Percentiles rank a stretch among this genome's conserved stretches.
Conservation (phyloP, 345 rosid genomes). For the Syzygium grande region DNA sequence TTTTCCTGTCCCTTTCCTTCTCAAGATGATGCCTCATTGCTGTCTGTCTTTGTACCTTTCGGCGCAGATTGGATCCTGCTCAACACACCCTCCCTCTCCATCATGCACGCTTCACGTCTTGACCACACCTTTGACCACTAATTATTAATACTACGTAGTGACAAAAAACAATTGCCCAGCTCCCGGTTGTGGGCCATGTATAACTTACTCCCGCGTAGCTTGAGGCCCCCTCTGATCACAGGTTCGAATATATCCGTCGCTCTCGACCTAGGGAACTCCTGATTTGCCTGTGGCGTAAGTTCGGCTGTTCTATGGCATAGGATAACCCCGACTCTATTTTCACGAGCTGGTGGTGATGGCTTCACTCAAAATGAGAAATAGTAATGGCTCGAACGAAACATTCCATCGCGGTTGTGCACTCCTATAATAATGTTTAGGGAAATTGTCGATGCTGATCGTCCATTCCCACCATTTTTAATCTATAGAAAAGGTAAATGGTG, state of each 20-base stretch:
- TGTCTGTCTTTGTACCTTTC: conserved; percentile 24
- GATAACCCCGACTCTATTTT: not conserved
- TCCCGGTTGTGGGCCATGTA: no score
- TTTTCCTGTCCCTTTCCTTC: conserved; percentile 19
- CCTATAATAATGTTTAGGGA: not conserved
- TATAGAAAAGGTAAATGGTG: not conserved
- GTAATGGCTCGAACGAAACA: not conserved
- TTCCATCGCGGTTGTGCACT: not conserved
- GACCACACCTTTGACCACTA: conserved; percentile 22
- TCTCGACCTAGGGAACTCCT: not conserved
- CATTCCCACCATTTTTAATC: no score
- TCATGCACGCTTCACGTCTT: conserved; percentile 3
- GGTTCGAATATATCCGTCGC: not conserved
- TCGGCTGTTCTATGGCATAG: not conserved
- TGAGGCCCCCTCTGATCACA: no score
- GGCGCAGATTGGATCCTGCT: conserved; percentile 29
- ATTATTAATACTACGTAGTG: not conserved
- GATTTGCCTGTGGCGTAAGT: not conserved
- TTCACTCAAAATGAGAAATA: not conserved
- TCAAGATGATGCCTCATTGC: conserved; percentile 6
- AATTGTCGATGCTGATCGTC: not conserved
- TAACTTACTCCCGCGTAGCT: no score
- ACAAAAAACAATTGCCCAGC: not conserved
- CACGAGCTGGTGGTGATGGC: not conserved
- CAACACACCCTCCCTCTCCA: not conserved